phyloP scores from a whole-genome alignment of 768 basidiomycete genomes.

The Mycena galericulata region DNA sequence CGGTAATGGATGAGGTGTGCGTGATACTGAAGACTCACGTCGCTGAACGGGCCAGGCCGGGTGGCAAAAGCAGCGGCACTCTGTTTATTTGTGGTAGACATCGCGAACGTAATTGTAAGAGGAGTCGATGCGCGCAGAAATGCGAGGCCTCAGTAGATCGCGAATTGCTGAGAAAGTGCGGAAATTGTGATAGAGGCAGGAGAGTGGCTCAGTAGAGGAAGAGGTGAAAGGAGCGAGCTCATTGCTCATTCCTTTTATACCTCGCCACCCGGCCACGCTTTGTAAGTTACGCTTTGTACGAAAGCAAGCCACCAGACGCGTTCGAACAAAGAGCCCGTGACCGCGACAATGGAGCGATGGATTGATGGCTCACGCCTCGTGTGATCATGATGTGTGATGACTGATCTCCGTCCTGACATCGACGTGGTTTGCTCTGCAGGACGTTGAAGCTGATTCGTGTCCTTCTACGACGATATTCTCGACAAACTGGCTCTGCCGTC shows the following conservation, averaged over 20 bases:
- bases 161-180: background rate
- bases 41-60: conserved; percentile 4
- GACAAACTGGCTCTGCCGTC: background rate
- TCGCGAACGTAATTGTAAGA: background rate
- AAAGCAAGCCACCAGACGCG: background rate
- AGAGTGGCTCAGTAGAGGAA: background rate
- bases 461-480: background rate
- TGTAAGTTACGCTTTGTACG: too few relatives aligned
- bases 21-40: background rate
- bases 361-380: too few relatives aligned
- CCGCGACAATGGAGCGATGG: background rate
- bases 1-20: background rate
- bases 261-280: background rate
- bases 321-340: background rate
- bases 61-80: background rate
- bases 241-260: background rate
- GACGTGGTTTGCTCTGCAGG: too few relatives aligned
- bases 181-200: background rate
- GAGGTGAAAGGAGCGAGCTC: background rate
- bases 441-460: background rate
- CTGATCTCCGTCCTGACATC: too few relatives aligned
- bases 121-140: too few relatives aligned
- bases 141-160: too few relatives aligned
- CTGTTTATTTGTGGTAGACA: background rate
- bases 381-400: too few relatives aligned